Evolutionary conservation across 116 monocot genomes (phyloP), one percentile per base, ranked within the genome.

Genomic region (Cymodocea nodosa): DNA sequence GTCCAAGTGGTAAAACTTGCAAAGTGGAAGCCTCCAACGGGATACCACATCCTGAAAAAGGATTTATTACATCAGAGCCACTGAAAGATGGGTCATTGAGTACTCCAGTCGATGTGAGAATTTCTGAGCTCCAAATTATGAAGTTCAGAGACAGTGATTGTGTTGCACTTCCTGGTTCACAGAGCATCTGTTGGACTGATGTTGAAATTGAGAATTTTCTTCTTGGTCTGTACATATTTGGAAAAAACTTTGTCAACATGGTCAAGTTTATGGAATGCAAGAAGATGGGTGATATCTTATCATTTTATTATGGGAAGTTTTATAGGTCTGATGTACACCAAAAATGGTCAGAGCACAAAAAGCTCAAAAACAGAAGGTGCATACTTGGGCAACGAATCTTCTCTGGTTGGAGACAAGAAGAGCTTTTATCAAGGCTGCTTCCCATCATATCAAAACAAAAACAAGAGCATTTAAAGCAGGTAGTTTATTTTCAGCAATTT

Each of bases 141-240:
- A 64, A 79, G 75, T 18, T 5, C 0, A 58, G 30, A 61, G 57
- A 30, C 0, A 58, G 30, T 57, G 57, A 30, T 18, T 78, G 35
- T 30, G 53, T 39, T 56, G 69, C 89, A 22, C 37, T 93, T 49
- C 93, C 93, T 61, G 79, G 63, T 23, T 73, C 67, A 60, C 17
- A 72, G 23, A 55, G 22, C 23, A 20, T 34, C 15, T 62, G 71
- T 19, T 94, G 90, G 94, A 82, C 66, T 51, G 74, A 83, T 70
- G 76, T 50, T 64, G 90, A 90, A 44, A 35, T 51, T 30, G 70
- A 85, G 8, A 72, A 60, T 53, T 95, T 90, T 75, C 70, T 95
- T 4, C 95, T 95, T 35, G 90, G 85, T 12, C 90, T 95, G 16
- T 90, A 95, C 68, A 87, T 95, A 70, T 95, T 90, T 71, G 90